phyloP scores from a whole-genome alignment of 2,329 filamentous ascomycete species.

The Lasiodiplodia sp. region DNA sequence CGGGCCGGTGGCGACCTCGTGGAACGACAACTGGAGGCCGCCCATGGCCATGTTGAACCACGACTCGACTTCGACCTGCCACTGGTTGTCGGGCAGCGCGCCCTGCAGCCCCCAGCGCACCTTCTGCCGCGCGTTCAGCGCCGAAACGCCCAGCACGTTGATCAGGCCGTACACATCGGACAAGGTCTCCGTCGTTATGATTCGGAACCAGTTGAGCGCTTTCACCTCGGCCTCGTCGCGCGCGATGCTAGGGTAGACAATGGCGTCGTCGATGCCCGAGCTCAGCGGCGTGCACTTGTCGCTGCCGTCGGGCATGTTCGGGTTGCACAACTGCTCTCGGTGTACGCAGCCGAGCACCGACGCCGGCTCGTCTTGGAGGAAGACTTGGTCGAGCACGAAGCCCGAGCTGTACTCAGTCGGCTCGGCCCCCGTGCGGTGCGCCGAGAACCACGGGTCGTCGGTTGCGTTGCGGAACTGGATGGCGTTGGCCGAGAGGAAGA shows the following conservation, averaged over 20 bases:
- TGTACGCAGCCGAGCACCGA: constrained; percentile 27
- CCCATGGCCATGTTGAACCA: no score
- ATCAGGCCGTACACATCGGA: not conserved
- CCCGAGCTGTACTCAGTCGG: not conserved
- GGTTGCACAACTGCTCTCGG: constrained; percentile 30
- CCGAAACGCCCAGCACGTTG: not conserved
- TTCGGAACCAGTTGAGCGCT: not conserved
- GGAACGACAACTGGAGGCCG: no score
- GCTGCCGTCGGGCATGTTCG: constrained; percentile 6
- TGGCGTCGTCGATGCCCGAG: not conserved
- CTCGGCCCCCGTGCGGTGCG: constrained; percentile 29
- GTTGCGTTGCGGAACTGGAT: constrained; percentile 38
- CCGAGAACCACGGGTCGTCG: constrained; percentile 43
- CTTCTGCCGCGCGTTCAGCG: not conserved
- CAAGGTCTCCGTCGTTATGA: not conserved
- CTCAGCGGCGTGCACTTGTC: not conserved
- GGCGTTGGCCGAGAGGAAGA: constrained; percentile 40
- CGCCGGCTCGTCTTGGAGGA: constrained; percentile 14
- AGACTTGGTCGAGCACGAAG: not conserved
- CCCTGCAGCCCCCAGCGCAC: no score
- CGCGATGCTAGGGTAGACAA: not conserved
- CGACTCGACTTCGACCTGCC: no score
- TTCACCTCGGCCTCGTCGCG: not conserved
- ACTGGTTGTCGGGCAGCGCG: no score
- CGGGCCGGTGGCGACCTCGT: constrained; percentile 21